Conservation (phyloP, 176 grass and related monocot genomes). For the Oryza brachyantha region DNA sequence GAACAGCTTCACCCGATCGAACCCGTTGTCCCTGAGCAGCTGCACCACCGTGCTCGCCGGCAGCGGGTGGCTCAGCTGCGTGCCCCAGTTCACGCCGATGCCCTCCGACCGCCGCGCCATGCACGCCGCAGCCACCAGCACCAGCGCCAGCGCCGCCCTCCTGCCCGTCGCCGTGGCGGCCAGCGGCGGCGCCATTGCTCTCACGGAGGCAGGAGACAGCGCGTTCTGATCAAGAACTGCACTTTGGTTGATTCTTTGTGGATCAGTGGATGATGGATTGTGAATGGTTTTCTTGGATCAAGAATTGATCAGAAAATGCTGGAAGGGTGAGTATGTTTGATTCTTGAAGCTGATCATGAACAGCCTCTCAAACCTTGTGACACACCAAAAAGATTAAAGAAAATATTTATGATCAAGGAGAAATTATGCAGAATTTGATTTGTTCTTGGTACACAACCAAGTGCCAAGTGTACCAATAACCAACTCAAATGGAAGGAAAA, state of each 20-base stretch:
- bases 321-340: background rate
- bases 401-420: background rate
- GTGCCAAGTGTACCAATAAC: background rate
- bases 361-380: background rate
- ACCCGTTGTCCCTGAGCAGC: constrained; percentile 72
- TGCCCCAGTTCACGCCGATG: constrained; percentile 85
- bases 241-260: too few species aligned
- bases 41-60: constrained; percentile 55
- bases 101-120: constrained; percentile 17
- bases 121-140: constrained; percentile 18
- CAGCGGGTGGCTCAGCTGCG: constrained; percentile 71
- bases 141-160: background rate
- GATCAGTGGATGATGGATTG: too few species aligned
- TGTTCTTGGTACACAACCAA: background rate
- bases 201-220: too few species aligned
- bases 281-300: background rate
- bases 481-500: background rate
- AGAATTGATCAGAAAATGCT: background rate
- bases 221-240: background rate
- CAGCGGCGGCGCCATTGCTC: background rate
- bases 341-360: background rate
- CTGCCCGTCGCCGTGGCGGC: background rate
- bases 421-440: too few species aligned
- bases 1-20: constrained; percentile 83
- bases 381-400: background rate